Evolutionary conservation across 495 filamentous ascomycete species (phyloP).

Genomic region (Bathelium albidoporum): DNA sequence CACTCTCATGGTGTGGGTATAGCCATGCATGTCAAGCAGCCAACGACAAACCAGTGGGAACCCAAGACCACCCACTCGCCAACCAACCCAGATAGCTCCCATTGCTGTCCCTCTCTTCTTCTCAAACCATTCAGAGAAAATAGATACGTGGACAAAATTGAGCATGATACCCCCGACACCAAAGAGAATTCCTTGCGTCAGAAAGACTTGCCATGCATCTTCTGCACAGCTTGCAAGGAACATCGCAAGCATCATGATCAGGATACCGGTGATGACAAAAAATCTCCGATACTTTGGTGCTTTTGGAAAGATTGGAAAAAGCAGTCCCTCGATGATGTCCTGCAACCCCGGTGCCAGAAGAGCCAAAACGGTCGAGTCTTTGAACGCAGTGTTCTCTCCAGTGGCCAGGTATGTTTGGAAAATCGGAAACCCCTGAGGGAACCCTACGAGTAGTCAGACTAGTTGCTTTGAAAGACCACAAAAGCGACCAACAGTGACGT

Average conservation of each 20-base stretch:
- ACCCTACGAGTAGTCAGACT: neutral
- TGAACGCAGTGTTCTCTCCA: conserved; percentile 1
- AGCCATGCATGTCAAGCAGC: conserved; percentile 16
- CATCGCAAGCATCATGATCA: conserved; percentile 11
- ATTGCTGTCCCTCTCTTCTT: conserved; percentile 14
- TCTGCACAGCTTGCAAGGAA: conserved; percentile 12
- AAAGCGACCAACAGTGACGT: neutral
- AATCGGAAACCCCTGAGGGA: conserved; percentile 3
- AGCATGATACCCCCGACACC: conserved; percentile 17
- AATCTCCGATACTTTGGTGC: conserved; percentile 12
- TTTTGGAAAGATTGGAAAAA: conserved; percentile 16
- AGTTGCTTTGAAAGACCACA: neutral
- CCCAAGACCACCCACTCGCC: conserved; percentile 10
- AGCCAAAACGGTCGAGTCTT: conserved; percentile 7
- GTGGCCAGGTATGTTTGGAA: conserved; percentile 10
- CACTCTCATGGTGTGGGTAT: conserved; percentile 10
- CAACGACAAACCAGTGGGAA: conserved; percentile 16
- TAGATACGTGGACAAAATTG: conserved; percentile 16
- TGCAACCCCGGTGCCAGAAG: conserved; percentile 14
- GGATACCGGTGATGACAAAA: conserved; percentile 12
- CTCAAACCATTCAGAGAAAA: conserved; percentile 18
- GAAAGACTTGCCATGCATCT: conserved; percentile 14
- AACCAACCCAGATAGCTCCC: conserved; percentile 16
- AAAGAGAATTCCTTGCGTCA: conserved; percentile 15
- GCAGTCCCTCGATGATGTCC: conserved; percentile 14